These are phyloP conservation scores for Planoprotostelium fungivorum DNA, from an alignment of 78 protist species.

Conservation along the genomic window DNA sequence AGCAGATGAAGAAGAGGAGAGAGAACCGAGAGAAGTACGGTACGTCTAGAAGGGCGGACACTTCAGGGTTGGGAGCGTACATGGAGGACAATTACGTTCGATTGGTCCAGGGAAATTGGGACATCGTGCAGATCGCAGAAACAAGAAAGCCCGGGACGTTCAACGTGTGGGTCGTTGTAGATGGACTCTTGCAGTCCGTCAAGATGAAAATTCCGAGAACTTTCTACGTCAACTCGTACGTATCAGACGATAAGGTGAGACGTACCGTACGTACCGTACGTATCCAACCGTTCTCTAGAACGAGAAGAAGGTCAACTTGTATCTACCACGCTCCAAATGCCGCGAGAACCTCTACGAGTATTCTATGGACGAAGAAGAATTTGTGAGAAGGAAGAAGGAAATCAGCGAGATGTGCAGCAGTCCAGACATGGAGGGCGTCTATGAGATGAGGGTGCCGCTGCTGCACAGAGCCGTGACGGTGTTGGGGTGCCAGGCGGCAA, in stretches of 20 bases:
- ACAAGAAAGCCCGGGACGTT: slow-evolving; percentile 15
- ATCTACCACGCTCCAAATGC: slow-evolving; percentile 54
- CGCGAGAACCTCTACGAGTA: slow-evolving; percentile 8
- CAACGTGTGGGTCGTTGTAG: slow-evolving; percentile 51
- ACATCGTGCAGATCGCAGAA: slow-evolving; percentile 2
- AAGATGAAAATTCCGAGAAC: slow-evolving; percentile 61
- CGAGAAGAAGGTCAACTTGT: neutral
- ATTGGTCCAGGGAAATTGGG: neutral
- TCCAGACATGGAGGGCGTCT: slow-evolving; percentile 83
- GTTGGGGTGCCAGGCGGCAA: slow-evolving; percentile 51
- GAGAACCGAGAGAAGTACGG: neutral
- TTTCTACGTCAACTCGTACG: slow-evolving; percentile 68
- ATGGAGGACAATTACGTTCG: neutral
- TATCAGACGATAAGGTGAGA: slow-evolving; percentile 12
- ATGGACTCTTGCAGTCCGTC: slow-evolving; percentile 29
- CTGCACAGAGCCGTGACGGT: slow-evolving; percentile 59
- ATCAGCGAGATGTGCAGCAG: slow-evolving; percentile 21
- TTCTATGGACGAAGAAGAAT: slow-evolving; percentile 56
- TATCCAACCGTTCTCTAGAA: neutral
- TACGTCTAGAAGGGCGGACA: neutral
- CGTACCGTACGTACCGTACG: neutral
- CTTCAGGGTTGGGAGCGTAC: neutral
- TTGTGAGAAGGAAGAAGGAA: slow-evolving; percentile 2
- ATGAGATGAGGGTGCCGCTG: slow-evolving; percentile 75
- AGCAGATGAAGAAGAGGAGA: slow-evolving; percentile 14